Percentiles rank a stretch among this genome's conserved stretches.
Evolutionary conservation across 202 grass and related monocot genomes (phyloP).

Genomic region (Brachypodium distachyon): DNA sequence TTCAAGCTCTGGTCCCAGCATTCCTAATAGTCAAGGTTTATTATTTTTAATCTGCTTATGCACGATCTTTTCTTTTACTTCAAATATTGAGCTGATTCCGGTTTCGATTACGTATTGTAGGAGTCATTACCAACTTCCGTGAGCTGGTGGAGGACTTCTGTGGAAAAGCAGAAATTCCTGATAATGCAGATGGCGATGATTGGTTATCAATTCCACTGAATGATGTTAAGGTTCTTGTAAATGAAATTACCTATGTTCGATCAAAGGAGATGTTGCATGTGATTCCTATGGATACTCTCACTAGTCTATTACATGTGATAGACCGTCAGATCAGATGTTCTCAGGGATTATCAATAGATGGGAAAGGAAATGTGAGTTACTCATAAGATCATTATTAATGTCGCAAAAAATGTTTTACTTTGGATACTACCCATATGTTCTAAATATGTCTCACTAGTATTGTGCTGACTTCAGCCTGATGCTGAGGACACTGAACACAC

Average conservation of each 20-base stretch:
- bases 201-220: conserved; percentile 57
- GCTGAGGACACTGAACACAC: conserved; percentile 48
- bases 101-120: conserved; percentile 40
- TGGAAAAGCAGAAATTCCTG: conserved; percentile 60
- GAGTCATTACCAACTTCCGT: conserved; percentile 58
- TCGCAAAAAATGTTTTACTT: neutral
- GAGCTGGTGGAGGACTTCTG: conserved; percentile 93
- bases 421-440: too few relatives aligned
- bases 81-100: neutral
- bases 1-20: conserved; percentile 42
- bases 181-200: conserved; percentile 73
- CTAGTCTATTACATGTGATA: conserved; percentile 69
- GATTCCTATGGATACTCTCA: conserved; percentile 73
- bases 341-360: conserved; percentile 81
- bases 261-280: conserved; percentile 70
- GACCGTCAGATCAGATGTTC: conserved; percentile 83
- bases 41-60: neutral
- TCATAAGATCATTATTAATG: neutral
- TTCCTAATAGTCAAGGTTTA: conserved; percentile 71
- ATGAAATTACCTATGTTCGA: conserved; percentile 65
- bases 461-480: conserved; percentile 51
- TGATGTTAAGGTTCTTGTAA: conserved; percentile 78
- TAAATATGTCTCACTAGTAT: conserved; percentile 29
- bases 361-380: conserved; percentile 73
- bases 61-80: neutral